phyloP scores from a whole-genome alignment of 1,284 basidiomycete species.

The Vanrija pseudolonga region DNA sequence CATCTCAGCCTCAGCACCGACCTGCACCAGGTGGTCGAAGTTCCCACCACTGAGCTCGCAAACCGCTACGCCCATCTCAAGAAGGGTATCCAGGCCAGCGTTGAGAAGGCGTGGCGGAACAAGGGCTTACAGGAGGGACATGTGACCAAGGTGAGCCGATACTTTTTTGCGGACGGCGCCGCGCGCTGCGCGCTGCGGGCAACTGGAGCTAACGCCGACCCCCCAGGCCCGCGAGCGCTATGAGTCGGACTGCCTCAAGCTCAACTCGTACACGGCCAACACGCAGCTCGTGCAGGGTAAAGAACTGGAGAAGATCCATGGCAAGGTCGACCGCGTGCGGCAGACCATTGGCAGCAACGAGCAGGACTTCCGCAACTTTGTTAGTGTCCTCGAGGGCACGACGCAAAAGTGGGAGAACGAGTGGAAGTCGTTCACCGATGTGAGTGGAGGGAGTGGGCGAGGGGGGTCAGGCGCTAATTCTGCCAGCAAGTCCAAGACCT shows the following conservation, averaged over 20 bases:
- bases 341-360: conserved; percentile 86
- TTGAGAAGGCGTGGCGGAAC: conserved; percentile 84
- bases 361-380: conserved; percentile 84
- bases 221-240: conserved; percentile 83
- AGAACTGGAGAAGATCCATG: conserved; percentile 84
- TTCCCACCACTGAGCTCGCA: conserved; percentile 61
- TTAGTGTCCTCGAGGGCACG: conserved; percentile 75
- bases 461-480: neutral
- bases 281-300: conserved; percentile 87
- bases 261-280: conserved; percentile 95
- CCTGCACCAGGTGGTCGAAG: conserved; percentile 73
- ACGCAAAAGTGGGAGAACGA: conserved; percentile 83
- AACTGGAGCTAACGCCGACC: conserved; percentile 1
- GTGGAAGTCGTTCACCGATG: conserved; percentile 89
- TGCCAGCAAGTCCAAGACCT: conserved; percentile 80
- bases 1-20: conserved; percentile 66
- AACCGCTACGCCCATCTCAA: conserved; percentile 69
- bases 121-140: conserved; percentile 79
- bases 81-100: conserved; percentile 59
- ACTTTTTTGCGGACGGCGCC: no score
- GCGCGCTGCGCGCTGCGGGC: conserved; percentile 4
- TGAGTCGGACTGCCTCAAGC: conserved; percentile 86
- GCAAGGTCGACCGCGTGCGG: conserved; percentile 83
- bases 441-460: conserved; percentile 31
- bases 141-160: conserved; percentile 60